These are phyloP conservation scores for Solanum hybrid DNA, from an alignment of 305 asterid species.

Conservation along the genomic window DNA sequence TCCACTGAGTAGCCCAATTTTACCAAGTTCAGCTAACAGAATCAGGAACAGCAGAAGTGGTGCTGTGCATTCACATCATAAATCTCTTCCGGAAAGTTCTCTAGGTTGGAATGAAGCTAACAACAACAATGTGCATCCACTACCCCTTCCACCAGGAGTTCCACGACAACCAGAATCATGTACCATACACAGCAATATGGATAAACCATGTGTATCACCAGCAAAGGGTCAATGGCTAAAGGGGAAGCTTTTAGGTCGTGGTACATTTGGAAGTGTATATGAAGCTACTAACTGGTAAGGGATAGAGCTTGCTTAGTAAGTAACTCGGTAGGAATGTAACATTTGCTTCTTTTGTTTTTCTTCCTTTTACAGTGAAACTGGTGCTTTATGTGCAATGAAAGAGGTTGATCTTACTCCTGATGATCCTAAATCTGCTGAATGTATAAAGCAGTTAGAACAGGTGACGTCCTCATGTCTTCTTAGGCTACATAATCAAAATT, in stretches of 20 bases:
- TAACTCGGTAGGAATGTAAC: constrained; percentile 3
- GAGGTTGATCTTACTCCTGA: constrained; percentile 72
- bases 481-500: neutral
- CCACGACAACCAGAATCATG: constrained; percentile 33
- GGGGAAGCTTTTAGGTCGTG: constrained; percentile 75
- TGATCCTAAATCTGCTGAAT: constrained; percentile 62
- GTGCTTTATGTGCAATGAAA: constrained; percentile 81
- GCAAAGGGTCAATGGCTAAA: constrained; percentile 64
- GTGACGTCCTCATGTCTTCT: constrained; percentile 27
- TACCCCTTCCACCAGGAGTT: constrained; percentile 75
- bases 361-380: constrained; percentile 60
- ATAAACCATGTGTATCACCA: constrained; percentile 27
- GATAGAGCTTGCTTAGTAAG: constrained; percentile 1
- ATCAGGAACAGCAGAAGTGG: constrained; percentile 11
- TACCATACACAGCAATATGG: constrained; percentile 25
- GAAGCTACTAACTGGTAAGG: constrained; percentile 69
- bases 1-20: constrained; percentile 37
- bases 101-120: constrained; percentile 26
- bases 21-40: constrained; percentile 20
- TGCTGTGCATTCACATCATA: constrained; percentile 20
- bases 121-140: constrained; percentile 42
- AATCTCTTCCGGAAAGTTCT: constrained; percentile 38
- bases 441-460: constrained; percentile 81
- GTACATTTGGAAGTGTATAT: constrained; percentile 84
- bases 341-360: neutral